A percentile compares a stretch with the other conserved stretches of the same genome.
Conservation (phyloP, 2,329 filamentous ascomycete genomes). For the Paraphaeosphaeria sporulosa region DNA sequence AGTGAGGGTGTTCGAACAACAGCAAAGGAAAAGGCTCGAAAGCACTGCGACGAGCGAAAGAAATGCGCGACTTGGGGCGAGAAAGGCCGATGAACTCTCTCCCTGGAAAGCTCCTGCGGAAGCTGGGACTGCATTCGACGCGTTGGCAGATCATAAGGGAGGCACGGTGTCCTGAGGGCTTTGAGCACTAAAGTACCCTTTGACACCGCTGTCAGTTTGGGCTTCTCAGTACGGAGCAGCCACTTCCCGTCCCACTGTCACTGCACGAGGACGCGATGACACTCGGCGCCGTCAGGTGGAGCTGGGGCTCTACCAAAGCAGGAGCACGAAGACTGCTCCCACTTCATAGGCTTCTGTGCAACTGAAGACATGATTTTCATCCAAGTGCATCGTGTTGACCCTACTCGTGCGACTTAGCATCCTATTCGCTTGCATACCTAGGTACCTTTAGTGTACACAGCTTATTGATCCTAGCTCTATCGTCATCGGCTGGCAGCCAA, state of each 20-base stretch:
- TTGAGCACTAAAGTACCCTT: not conserved
- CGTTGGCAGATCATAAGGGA: not conserved
- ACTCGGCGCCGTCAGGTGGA: too few relatives aligned
- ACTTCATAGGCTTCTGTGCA: not conserved
- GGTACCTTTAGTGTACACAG: not conserved
- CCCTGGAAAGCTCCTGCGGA: not conserved
- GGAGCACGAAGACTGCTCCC: too few relatives aligned
- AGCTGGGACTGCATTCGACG: not conserved
- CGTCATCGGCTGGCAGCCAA: conserved; percentile 6
- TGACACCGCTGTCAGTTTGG: too few relatives aligned
- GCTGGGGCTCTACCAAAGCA: too few relatives aligned
- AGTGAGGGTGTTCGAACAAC: not conserved
- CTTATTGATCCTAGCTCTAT: not conserved
- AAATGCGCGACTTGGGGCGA: not conserved
- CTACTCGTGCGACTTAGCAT: not conserved
- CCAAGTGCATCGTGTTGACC: too few relatives aligned
- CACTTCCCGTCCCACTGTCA: too few relatives aligned
- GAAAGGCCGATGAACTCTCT: too few relatives aligned
- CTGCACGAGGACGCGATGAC: too few relatives aligned
- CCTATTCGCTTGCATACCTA: not conserved
- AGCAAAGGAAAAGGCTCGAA: not conserved
- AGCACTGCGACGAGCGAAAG: not conserved
- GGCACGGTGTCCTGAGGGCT: not conserved
- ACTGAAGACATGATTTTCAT: not conserved
- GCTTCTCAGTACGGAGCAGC: too few relatives aligned